Conservation (phyloP, 768 basidiomycete species). For the Pleurotus tuoliensis region DNA sequence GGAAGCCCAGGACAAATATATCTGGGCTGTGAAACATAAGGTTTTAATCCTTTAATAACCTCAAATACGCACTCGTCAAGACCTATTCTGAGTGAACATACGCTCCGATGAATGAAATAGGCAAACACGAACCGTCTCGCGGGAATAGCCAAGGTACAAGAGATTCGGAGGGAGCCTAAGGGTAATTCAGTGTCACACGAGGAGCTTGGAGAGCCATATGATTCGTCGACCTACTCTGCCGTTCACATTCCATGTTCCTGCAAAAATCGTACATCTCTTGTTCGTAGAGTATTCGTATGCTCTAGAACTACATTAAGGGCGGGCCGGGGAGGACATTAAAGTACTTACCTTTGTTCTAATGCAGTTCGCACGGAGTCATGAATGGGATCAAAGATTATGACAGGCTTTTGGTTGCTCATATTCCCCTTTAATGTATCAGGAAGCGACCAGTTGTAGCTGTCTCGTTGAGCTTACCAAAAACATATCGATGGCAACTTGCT, state of each 20-base stretch:
- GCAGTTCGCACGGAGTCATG: constrained; percentile 80
- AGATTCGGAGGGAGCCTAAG: constrained; percentile 73
- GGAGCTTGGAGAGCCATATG: too few relatives aligned
- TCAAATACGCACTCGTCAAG: constrained; percentile 43
- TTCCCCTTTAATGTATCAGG: constrained; percentile 70
- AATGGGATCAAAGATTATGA: constrained; percentile 91
- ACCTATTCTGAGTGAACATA: constrained; percentile 15
- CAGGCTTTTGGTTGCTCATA: constrained; percentile 80
- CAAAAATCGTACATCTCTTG: constrained; percentile 69
- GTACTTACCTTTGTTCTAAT: constrained; percentile 60
- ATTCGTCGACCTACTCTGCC: constrained; percentile 56
- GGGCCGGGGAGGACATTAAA: background rate
- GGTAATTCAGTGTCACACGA: too few relatives aligned
- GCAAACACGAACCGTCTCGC: constrained; percentile 52
- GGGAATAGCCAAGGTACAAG: constrained; percentile 92
- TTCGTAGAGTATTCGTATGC: constrained; percentile 81
- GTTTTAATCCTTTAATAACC: background rate
- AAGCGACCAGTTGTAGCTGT: background rate
- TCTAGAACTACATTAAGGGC: constrained; percentile 31
- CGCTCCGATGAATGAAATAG: background rate
- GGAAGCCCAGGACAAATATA: constrained; percentile 87
- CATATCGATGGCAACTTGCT: constrained; percentile 94
- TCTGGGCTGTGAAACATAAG: constrained; percentile 58
- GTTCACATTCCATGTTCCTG: constrained; percentile 96
- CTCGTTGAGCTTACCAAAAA: constrained; percentile 62